Evolutionary conservation across 2,329 filamentous ascomycete species (phyloP), one percentile per base, ranked within the genome.

Genomic region (Catunica adiposa): DNA sequence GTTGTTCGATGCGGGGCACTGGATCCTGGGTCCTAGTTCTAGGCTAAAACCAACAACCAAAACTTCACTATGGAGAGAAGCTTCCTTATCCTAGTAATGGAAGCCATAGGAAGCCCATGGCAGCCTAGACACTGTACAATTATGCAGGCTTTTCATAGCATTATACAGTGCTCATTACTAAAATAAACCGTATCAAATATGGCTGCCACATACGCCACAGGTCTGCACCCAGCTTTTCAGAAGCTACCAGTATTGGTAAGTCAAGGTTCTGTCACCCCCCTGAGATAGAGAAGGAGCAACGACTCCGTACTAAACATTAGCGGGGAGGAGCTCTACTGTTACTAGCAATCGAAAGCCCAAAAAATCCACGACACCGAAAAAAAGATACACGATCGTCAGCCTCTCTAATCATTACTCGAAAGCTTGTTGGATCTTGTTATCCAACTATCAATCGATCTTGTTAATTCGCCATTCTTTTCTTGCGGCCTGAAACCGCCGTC

Each of bases 361-460:
- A 58, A 58, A 58, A 58, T 53, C 57, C 57, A 58, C 57, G 51
- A 58, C 57, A 37, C 37, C 42, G 40, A 56, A 56, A 58, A 58
- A 56, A 58, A 54, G 40, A 47, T 58, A 55, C 53, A 54, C 51
- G 22, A 53, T 58, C 31, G 44, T 58, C 57, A 58, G 57, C 53
- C 57, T 58, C 47, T 54, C 34, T 44, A 44, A 55, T 44, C 20
- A 48, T 47, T 50, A 53, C 40, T 38, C 38, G 48, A 25, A 22
- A 51, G 25, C 17, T 38, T 58, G 47, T 50, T 54, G 51, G 42
- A 51, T 26, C 56, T 51, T 29, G 25, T 23, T 53, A 20, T 37
- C 23, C 34, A 52, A 17, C 23, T 51, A 53, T 44, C 44, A 48
- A 22, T 15, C 14, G 51, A 54, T 44, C n/a, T 26, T 54, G 50